These are phyloP conservation scores for Leccinum incarnatum DNA, from an alignment of 768 basidiomycete genomes.

Conservation along the genomic window DNA sequence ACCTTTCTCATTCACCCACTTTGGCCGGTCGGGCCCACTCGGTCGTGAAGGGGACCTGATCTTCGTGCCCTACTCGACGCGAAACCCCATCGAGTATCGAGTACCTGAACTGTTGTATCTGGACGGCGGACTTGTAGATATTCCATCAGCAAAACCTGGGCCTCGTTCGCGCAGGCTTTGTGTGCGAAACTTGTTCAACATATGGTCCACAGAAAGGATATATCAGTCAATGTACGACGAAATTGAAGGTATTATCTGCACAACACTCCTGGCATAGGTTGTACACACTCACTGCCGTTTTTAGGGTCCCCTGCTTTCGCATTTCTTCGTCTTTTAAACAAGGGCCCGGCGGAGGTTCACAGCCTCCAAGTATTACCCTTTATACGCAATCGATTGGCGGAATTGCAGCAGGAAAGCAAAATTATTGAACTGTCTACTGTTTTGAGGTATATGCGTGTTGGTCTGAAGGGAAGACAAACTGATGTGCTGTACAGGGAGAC, in stretches of 20 bases:
- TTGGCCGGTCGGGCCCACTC: slow-evolving; percentile 78
- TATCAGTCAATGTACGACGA: slow-evolving; percentile 61
- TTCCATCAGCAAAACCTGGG: slow-evolving; percentile 55
- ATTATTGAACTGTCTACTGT: slow-evolving; percentile 42
- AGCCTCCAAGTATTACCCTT: slow-evolving; percentile 57
- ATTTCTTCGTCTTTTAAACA: slow-evolving; percentile 69
- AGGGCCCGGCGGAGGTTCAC: slow-evolving; percentile 65
- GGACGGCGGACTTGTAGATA: slow-evolving; percentile 68
- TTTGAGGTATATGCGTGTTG: slow-evolving; percentile 42
- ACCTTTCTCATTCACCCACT: slow-evolving; percentile 85
- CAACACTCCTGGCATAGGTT: background rate
- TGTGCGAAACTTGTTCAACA: slow-evolving; percentile 72
- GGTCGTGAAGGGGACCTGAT: slow-evolving; percentile 86
- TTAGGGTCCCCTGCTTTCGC: slow-evolving; percentile 60
- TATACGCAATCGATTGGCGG: slow-evolving; percentile 52
- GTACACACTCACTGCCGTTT: slow-evolving; percentile 18
- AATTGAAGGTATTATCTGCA: slow-evolving; percentile 44
- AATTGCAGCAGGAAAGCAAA: slow-evolving; percentile 43
- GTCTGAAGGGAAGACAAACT: background rate
- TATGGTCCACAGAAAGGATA: slow-evolving; percentile 88
- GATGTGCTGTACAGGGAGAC: slow-evolving; percentile 21
- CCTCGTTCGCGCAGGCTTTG: slow-evolving; percentile 51
- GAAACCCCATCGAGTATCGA: slow-evolving; percentile 77
- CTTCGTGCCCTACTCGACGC: slow-evolving; percentile 78
- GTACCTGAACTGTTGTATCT: slow-evolving; percentile 76